Base-by-base conservation (phyloP, 352 stramenopile species). In the Globisporangium abappressorium region DNA sequence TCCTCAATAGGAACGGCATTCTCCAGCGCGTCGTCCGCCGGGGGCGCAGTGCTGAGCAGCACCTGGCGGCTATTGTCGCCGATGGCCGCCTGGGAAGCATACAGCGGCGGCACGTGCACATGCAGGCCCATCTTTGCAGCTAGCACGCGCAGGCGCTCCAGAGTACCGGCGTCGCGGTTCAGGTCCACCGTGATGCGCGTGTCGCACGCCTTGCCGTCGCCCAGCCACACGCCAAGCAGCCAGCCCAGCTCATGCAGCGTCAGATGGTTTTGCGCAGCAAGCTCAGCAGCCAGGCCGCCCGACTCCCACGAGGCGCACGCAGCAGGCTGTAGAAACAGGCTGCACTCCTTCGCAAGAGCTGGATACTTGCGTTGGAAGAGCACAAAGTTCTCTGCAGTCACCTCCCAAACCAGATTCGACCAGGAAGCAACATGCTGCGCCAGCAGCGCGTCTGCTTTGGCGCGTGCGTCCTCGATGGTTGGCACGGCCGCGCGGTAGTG, bases 351-450 rank as follows among this genome's bases (percentile, higher is more conserved):
- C 55, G 55, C 55, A 60, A 60, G 55, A 60, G 55, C 55, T 43
- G 55, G 55, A 46, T 60, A 60, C 30, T 60, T 60, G 30, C 55
- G 55, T 43, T 60, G 55, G 55, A 60, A 60, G 30, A 60, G 30
- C 55, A 60, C 55, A 60, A 60, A 60, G 55, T 60, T 60, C 55
- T 60, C 30, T 28, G 55, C 55, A 60, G 55, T 60, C 30, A 60
- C 55, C 55, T 60, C 55, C 55, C 55, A 60, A 46, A 60, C 28
- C 55, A 60, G 28, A 28, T 60, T 60, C 20, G 30, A 2, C 55
- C 55, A 60, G 55, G 55, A 60, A 60, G 30, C 30, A 60, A 30
- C 30, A 60, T 60, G 18, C 55, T 60, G 55, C 55, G 30, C 30
- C 55, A 60, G 55, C 20, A 60, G 55, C 55, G 55, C 55, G 30